Base-by-base conservation (phyloP, 73 alveolate genomes). In the Paramecium caudatum region DNA sequence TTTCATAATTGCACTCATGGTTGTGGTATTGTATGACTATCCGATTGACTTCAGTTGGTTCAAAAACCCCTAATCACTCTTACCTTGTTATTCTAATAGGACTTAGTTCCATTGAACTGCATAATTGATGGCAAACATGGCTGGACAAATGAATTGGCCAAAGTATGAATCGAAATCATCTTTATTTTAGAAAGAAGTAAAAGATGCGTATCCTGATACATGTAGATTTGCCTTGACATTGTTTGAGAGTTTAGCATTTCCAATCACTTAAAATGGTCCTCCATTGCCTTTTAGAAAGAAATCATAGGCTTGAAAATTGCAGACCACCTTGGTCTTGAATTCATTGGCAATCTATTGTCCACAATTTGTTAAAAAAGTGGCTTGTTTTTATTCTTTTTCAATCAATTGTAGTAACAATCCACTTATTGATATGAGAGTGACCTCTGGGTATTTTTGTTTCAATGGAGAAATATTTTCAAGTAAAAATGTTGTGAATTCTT, bases 71-170 rank as follows among this genome's bases (percentile, higher is more conserved):
- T 17, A 37, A 27, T 55, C 37, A 55, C 23, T 55, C 5, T 16
- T 7, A 27, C 10, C 30, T 10, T 17, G 46, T 55, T 55, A 23
- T 10, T 1, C 13, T 23, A 23, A 23, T 3, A 55, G 3, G 2
- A 27, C 80, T 55, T 55, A 10, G 9, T 55, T 55, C 80, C 80
- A 55, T 27, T 23, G 10, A 5, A 43, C 8, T 19, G 80, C 80
- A 55, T 55, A 55, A 55, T 55, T 55, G 9, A 55, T 19, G 13
- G 80, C 80, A 55, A 55, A 55, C 80, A 55, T 55, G n/a, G 80
- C 80, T 27, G 80, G 80, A 55, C 80, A 55, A 6, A 55, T 55
- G 30, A 55, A 55, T 27, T 55, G 23, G 23, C 80, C 80, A 5
- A 1, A 55, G 30, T 55, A 55, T 2, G 80, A 27, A 9, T 55